phyloP scores from a whole-genome alignment of 2,329 filamentous ascomycete genomes.

The Stenocarpella maydis region DNA sequence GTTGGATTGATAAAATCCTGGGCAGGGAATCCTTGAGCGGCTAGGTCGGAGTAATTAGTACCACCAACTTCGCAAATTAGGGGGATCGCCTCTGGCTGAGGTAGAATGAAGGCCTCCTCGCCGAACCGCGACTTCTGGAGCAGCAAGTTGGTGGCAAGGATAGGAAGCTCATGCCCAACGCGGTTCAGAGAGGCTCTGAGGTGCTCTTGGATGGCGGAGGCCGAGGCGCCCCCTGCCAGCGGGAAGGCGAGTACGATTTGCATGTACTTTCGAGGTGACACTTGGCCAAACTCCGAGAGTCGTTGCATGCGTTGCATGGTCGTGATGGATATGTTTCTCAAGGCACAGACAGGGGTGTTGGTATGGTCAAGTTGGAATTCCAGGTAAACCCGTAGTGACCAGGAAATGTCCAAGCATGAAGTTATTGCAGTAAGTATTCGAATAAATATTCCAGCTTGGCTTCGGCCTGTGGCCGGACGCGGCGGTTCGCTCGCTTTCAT shows the following conservation, averaged over 20 bases:
- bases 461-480: no score
- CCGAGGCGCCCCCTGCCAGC: background rate
- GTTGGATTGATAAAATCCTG: background rate
- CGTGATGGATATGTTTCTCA: background rate
- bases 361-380: no score
- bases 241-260: constrained; percentile 1
- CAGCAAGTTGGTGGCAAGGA: background rate
- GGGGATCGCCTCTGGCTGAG: background rate
- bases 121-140: background rate
- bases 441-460: background rate
- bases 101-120: background rate
- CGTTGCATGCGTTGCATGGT: background rate
- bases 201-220: background rate
- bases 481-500: background rate
- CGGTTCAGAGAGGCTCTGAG: background rate
- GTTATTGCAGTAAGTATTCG: no score
- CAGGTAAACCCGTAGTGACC: background rate
- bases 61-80: background rate
- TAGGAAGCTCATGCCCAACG: background rate
- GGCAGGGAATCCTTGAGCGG: background rate
- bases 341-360: no score
- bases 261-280: background rate
- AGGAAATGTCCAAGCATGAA: no score
- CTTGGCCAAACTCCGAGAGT: background rate
- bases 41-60: background rate